These are phyloP conservation scores for Linum trigynum DNA, from an alignment of 345 rosid genomes.

Conservation along the genomic window DNA sequence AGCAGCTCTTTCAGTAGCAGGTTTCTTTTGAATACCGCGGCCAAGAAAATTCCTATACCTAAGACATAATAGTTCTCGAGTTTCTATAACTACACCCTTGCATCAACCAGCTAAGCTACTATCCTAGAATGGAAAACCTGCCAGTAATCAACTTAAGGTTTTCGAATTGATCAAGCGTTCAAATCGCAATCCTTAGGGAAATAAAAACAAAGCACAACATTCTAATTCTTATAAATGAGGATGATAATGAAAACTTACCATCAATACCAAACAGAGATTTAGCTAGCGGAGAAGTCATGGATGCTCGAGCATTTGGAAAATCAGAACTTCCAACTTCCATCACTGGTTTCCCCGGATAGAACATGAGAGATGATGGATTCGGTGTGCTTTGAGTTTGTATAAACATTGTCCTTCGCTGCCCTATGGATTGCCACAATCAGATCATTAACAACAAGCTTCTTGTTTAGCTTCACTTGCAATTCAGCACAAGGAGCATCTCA, in stretches of 20 bases:
- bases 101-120: background rate
- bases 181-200: background rate
- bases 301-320: constrained; percentile 76
- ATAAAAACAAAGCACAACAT: background rate
- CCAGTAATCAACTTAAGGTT: background rate
- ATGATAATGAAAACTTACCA: constrained; percentile 31
- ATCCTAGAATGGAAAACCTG: background rate
- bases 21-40: background rate
- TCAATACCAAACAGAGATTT: constrained; percentile 67
- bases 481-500: background rate
- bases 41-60: background rate
- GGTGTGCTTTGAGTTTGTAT: constrained; percentile 89
- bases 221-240: background rate
- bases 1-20: background rate
- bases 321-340: constrained; percentile 92
- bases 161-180: background rate
- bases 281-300: constrained; percentile 70
- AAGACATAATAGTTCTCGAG: background rate
- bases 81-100: background rate
- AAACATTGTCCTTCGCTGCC: constrained; percentile 88
- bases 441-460: background rate
- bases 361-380: constrained; percentile 93
- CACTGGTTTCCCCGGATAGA: constrained; percentile 78
- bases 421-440: constrained; percentile 26
- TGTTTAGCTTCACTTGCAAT: background rate